phyloP scores from a whole-genome alignment of 2,329 filamentous ascomycete species.

The Claviceps paspali region DNA sequence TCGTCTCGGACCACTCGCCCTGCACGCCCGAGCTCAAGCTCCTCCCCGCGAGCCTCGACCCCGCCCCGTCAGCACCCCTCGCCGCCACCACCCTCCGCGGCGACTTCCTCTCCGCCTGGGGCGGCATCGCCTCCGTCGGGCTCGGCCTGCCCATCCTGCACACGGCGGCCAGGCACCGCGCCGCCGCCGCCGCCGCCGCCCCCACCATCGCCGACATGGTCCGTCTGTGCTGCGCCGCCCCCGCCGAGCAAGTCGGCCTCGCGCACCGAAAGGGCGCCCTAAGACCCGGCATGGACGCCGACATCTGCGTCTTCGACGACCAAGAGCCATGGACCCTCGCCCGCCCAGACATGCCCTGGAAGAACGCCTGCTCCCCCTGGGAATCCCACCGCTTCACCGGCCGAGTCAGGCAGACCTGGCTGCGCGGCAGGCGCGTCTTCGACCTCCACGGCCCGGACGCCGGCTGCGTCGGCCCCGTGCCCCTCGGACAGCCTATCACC shows the following conservation, averaged over 20 bases:
- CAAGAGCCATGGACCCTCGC: slow-evolving; percentile 59
- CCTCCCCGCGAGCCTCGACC: slow-evolving; percentile 50
- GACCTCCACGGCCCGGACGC: slow-evolving; percentile 38
- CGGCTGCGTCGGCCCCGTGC: slow-evolving; percentile 34
- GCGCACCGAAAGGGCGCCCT: slow-evolving; percentile 65
- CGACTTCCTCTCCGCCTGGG: slow-evolving; percentile 94
- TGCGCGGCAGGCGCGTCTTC: slow-evolving; percentile 67
- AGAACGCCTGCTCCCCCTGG: slow-evolving; percentile 85
- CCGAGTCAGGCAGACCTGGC: slow-evolving; percentile 71
- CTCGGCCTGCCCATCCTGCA: slow-evolving; percentile 83
- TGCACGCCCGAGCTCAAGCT: slow-evolving; percentile 92
- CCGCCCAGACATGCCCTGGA: slow-evolving; percentile 75
- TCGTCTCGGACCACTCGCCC: slow-evolving; percentile 91
- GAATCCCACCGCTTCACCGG: slow-evolving; percentile 66
- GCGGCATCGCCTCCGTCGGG: slow-evolving; percentile 86
- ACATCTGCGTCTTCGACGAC: slow-evolving; percentile 86
- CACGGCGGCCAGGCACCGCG: slow-evolving; percentile 54
- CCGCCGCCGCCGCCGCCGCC: slow-evolving; percentile 18
- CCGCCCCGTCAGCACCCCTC: not conserved
- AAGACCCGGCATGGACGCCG: slow-evolving; percentile 66
- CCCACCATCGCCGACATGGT: slow-evolving; percentile 63
- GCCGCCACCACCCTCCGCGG: slow-evolving; percentile 33
- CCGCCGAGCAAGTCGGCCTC: slow-evolving; percentile 76
- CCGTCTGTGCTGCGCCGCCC: slow-evolving; percentile 71
- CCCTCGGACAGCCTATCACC: slow-evolving; percentile 39